phyloP scores from a whole-genome alignment of 257 asterid species.

The Solanum bulbocastanum region DNA sequence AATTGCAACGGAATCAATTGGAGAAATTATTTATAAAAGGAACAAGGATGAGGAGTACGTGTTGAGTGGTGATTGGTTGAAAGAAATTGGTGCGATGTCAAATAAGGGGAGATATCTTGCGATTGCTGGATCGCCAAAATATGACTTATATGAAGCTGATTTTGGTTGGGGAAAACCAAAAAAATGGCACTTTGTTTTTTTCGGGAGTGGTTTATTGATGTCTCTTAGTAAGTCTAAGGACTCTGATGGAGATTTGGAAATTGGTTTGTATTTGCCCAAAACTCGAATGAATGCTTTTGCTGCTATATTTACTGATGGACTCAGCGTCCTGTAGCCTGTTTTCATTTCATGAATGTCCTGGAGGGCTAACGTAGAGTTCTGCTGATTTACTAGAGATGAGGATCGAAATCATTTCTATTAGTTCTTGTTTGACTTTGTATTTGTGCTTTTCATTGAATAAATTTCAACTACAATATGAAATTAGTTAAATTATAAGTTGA shows the following conservation, averaged over 20 bases:
- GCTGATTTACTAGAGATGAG: no score
- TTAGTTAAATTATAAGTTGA: no score
- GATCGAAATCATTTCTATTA: not conserved
- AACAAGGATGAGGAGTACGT: constrained; percentile 4
- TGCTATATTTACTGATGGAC: constrained; percentile 13
- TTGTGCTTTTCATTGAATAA: not conserved
- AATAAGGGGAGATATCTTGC: not conserved
- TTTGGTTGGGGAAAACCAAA: constrained; percentile 41
- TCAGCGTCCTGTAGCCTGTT: not conserved
- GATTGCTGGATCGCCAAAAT: constrained; percentile 41
- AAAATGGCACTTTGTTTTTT: constrained; percentile 21
- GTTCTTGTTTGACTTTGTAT: not conserved
- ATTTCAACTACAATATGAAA: no score
- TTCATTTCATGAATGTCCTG: not conserved
- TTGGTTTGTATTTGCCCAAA: constrained; percentile 19
- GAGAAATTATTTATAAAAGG: constrained; percentile 7
- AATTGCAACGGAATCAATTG: constrained; percentile 12
- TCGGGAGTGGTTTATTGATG: not conserved
- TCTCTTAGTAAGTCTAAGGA: constrained; percentile 13
- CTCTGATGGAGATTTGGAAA: constrained; percentile 23
- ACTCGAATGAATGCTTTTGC: constrained; percentile 20
- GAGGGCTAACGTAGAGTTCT: no score
- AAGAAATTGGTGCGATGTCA: accelerated
- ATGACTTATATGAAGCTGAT: constrained; percentile 26
- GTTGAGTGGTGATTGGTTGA: constrained; percentile 12